Conservation (phyloP, 2,329 filamentous ascomycete genomes). For the Didymella sp. region DNA sequence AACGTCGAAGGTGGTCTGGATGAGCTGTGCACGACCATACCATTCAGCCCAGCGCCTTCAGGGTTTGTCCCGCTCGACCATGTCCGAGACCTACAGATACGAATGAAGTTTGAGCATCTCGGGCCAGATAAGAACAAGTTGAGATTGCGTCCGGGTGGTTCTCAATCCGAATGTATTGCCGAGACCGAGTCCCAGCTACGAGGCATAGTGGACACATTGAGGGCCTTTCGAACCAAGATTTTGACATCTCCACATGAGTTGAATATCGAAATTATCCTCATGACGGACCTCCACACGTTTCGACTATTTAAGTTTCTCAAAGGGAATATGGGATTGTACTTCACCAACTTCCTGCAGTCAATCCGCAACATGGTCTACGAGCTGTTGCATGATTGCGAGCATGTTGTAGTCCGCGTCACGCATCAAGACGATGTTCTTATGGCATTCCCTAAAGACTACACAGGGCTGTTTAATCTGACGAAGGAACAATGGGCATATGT, state of each 20-base stretch:
- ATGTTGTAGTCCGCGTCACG: slow-evolving; percentile 23
- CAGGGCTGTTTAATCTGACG: slow-evolving; percentile 21
- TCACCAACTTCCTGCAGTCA: slow-evolving; percentile 26
- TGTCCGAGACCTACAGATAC: slow-evolving; percentile 31
- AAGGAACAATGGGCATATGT: slow-evolving; percentile 33
- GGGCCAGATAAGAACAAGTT: not conserved
- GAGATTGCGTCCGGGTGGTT: not conserved
- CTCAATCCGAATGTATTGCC: not conserved
- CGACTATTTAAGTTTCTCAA: no score
- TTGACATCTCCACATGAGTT: slow-evolving; percentile 6
- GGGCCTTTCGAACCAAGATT: not conserved
- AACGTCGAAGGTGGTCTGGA: slow-evolving; percentile 24
- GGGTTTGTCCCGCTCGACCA: slow-evolving; percentile 22
- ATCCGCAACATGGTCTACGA: slow-evolving; percentile 28
- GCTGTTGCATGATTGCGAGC: slow-evolving; percentile 24
- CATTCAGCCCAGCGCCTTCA: not conserved
- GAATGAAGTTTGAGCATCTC: slow-evolving; percentile 35
- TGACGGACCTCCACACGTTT: slow-evolving; percentile 17
- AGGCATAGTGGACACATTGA: slow-evolving; percentile 4
- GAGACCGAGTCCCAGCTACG: not conserved
- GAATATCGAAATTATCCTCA: slow-evolving; percentile 31
- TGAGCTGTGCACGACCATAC: slow-evolving; percentile 16
- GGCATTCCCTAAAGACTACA: slow-evolving; percentile 29
- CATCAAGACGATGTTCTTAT: slow-evolving; percentile 26
- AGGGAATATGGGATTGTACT: not conserved